Conservation (phyloP, 2,329 filamentous ascomycete species). For the Aspergillus phoenicis region DNA sequence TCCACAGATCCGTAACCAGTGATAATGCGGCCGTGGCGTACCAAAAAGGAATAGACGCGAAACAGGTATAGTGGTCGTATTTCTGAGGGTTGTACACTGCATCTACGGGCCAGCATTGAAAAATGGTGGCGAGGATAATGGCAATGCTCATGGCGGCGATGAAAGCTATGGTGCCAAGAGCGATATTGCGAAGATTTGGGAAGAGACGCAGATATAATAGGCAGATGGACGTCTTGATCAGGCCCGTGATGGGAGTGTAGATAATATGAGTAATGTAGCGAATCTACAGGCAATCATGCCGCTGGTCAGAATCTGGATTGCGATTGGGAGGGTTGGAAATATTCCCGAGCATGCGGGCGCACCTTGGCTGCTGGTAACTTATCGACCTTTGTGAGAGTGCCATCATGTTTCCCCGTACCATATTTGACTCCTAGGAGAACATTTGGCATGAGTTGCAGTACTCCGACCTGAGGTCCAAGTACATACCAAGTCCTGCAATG, state of each 20-base stretch:
- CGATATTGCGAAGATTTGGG: constrained; percentile 7
- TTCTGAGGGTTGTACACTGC: not conserved
- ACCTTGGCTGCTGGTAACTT: not conserved
- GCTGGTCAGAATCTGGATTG: not conserved
- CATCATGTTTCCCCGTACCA: not conserved
- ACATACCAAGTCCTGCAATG: not conserved
- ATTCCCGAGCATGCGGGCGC: not conserved
- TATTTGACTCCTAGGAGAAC: not conserved
- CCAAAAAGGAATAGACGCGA: constrained; percentile 15
- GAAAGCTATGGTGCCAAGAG: constrained; percentile 12
- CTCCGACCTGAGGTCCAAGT: not conserved
- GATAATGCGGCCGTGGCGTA: constrained; percentile 9
- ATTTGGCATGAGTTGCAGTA: not conserved
- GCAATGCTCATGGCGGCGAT: constrained; percentile 16
- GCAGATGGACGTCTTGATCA: constrained; percentile 15
- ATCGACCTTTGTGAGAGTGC: not conserved
- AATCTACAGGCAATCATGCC: not conserved
- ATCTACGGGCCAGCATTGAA: constrained; percentile 12
- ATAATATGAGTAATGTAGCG: constrained; percentile 7
- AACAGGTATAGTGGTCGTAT: not conserved
- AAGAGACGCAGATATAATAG: constrained; percentile 11
- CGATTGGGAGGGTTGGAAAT: too few species aligned
- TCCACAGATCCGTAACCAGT: constrained; percentile 17
- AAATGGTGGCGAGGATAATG: constrained; percentile 14
- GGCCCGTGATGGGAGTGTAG: constrained; percentile 4